Conservation (phyloP, 148 eudicot species). For the Fallopia convolvulus region DNA sequence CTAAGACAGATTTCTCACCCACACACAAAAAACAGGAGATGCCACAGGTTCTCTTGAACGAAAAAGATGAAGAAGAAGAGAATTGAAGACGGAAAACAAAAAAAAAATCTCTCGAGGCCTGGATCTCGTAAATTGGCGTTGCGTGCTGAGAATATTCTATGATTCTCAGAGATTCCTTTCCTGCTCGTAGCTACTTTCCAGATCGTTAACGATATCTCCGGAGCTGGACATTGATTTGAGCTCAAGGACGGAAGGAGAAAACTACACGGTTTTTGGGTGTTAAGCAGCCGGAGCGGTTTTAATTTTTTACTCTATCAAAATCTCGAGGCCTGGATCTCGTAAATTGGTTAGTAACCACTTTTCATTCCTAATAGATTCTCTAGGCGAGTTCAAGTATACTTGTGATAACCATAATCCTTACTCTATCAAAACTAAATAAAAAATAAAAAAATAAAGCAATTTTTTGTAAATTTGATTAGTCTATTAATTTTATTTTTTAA, state of each 20-base stretch:
- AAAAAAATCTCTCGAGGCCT: not conserved
- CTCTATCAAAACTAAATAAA: no score
- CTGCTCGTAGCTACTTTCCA: not conserved
- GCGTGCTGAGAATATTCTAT: not conserved
- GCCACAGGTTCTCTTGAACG: not conserved
- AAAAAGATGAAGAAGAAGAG: not conserved
- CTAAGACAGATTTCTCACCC: not conserved
- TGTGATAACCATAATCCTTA: no score
- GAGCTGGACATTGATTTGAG: conserved; percentile 6
- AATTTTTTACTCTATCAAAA: no score
- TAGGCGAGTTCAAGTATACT: no score
- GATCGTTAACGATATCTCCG: not conserved
- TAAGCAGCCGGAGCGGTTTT: not conserved
- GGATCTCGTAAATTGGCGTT: not conserved
- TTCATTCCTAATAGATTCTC: no score
- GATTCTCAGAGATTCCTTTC: not conserved
- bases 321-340: no score
- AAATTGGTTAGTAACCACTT: no score
- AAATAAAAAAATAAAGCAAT: no score
- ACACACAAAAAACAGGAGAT: not conserved
- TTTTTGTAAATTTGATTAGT: no score
- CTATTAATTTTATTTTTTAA: no score
- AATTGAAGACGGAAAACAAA: not conserved
- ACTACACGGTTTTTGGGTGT: not conserved
- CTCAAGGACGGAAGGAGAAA: not conserved